Evolutionary conservation across 2,329 filamentous ascomycete species (phyloP), one percentile per base, ranked within the genome.

Genomic region (Exophiala xenobiotica): DNA sequence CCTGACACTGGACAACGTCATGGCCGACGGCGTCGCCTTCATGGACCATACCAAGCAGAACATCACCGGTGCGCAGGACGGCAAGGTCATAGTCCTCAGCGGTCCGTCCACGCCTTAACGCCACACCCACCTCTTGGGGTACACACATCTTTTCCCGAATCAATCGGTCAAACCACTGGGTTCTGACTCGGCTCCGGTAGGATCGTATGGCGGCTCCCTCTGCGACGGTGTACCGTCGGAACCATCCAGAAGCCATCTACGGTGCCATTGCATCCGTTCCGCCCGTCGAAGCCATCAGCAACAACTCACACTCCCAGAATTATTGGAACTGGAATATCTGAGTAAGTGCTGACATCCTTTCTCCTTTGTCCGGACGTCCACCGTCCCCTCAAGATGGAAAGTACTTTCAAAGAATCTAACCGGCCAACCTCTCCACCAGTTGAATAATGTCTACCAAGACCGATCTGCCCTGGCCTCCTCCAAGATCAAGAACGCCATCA

Each of bases 71-170:
- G 47, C 39, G n/a, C 8, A 8, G 18, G 27, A 50, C 19, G 8
- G 12, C 46, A 50, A 50, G 29, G 47, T 45, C 39, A 50, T 50
- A 40, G 37, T 45, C 38, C 23, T 18, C 38, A 41, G 38, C 3
- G 38, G 38, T 41, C 9, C 2, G 38, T 38, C 8, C 35, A 2
- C n/a, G n/a, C n/a, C n/a, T n/a, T n/a, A n/a, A n/a, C n/a, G n/a
- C n/a, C n/a, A n/a, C n/a, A n/a, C n/a, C n/a, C n/a, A n/a, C n/a
- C n/a, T n/a, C n/a, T n/a, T n/a, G n/a, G n/a, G n/a, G n/a, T n/a
- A n/a, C n/a, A n/a, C n/a, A n/a, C n/a, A n/a, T n/a, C n/a, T n/a
- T n/a, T n/a, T n/a, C n/a, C n/a, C n/a, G n/a, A n/a, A n/a, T n/a
- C n/a, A n/a, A n/a, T n/a, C n/a, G n/a, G n/a, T n/a, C n/a, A n/a